A percentile compares a stretch with the other conserved stretches of the same genome.
These are phyloP conservation scores for Diaporthe sp. DNA, from an alignment of 2,329 filamentous ascomycete species.

Conservation along the genomic window DNA sequence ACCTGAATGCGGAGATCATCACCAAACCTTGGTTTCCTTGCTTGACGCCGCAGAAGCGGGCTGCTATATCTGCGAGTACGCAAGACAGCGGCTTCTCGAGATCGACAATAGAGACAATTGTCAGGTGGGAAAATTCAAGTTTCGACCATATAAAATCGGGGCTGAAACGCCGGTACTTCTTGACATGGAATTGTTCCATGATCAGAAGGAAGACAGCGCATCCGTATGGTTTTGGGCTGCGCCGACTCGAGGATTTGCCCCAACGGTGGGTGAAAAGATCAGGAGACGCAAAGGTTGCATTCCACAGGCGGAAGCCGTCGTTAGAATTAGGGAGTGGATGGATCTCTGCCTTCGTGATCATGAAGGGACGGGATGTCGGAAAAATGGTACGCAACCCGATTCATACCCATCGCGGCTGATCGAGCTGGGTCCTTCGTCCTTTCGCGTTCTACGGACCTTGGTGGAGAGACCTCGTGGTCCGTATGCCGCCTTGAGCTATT, in stretches of 20 bases:
- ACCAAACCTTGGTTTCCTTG: neutral
- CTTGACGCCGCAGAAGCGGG: neutral
- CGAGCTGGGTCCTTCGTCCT: neutral
- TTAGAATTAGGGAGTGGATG: neutral
- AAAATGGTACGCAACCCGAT: neutral
- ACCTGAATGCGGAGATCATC: neutral
- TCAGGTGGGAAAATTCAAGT: neutral
- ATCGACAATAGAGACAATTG: neutral
- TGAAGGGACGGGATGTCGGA: neutral
- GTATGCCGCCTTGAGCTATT: neutral
- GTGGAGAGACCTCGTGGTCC: neutral
- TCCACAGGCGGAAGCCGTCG: neutral
- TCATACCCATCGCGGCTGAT: neutral
- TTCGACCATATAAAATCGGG: rapidly evolving
- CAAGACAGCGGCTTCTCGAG: neutral
- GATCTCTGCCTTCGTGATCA: neutral
- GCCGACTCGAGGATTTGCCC: neutral
- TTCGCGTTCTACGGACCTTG: neutral
- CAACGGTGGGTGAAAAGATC: neutral
- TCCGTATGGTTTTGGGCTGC: neutral
- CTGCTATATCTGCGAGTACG: neutral
- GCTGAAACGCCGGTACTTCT: neutral
- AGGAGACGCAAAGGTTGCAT: neutral
- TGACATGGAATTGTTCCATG: neutral
- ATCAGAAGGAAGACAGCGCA: neutral